Base-by-base conservation (phyloP, 2,329 filamentous ascomycete genomes). In the Coniochaeta prunicola region DNA sequence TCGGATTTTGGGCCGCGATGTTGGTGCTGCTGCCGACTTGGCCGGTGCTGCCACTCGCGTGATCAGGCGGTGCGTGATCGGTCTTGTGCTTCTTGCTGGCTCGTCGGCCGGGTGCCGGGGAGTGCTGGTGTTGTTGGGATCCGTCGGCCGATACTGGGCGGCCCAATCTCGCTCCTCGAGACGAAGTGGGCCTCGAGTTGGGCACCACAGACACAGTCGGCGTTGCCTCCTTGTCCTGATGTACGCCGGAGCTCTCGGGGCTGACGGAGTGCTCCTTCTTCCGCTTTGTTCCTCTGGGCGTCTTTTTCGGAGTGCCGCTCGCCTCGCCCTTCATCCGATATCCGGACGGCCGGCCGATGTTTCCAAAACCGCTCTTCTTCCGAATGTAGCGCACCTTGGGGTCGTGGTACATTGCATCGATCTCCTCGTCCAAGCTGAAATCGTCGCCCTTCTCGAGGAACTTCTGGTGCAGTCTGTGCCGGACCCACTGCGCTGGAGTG, bases 361-460 rank as follows among this genome's bases (percentile, higher is more conserved):
- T 84, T 55, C 81, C 80, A 60, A 79, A 83, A 0, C 82, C 82
- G 59, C 80, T 78, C 69, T 81, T 80, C 26, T 72, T 68, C 8
- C 82, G 75, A 9, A 84, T 68, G 1, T 71, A 67, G 15, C 75
- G 72, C 1, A 84, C 68, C 65, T 83, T 84, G 0, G 71, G 68
- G 63, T 85, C 82, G 62, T 82, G 80, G 61, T 85, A 85, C 21
- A 85, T 76, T 63, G 81, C 76, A 57, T 81, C 77, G 1, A 81
- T 75, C 1, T 75, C 79, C 64, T 75, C 77, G 50, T 76, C 75
- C 21, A 84, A 69, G 64, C 77, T 82, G 64, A 85, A 85, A 17
- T 72, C 71, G 2, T 76, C 64, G 0, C 79, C 79, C 40, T 77
- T 69, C 19, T 70, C 70, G 9, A 58, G 59, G 38, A 75, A 73